Evolutionary conservation across 2,329 filamentous ascomycete species (phyloP), one percentile per base, ranked within the genome.

Genomic region (Fusarium austroafricanum): DNA sequence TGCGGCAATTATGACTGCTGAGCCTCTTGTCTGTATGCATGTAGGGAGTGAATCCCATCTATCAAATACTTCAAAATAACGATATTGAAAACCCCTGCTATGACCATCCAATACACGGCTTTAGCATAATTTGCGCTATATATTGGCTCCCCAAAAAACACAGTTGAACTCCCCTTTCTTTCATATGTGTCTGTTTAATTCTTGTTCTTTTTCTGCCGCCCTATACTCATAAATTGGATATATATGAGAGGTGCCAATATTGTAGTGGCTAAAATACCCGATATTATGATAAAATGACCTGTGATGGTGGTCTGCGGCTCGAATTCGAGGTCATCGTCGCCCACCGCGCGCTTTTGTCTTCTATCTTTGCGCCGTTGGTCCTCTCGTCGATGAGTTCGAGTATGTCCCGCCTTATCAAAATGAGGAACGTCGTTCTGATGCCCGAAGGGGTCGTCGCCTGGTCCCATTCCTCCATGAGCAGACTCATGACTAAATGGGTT

Each of bases 361-460:
- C 82, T 63, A 44, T 71, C 64, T 71, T 72, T 76, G 20, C 80
- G 78, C 8, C 83, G 78, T 42, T 80, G 78, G 68, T 92, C 87
- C 71, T 91, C 84, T 33, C 85, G 82, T 49, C 86, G 83, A 67
- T 97, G 93, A 61, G 93, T 96, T 65, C 88, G 84, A 72, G 89
- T 88, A 79, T 97, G 94, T 11, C 86, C 84, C 40, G 81, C 83
- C 39, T 87, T 86, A 80, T 98, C 90, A 71, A 97, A 99, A 80
- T 97, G 92, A 69, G 89, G 87, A 31, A 93, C 83, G 33, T 89
- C 83, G 55, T 87, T 82, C 31, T 82, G 78, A 51, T 78, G 74
- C 2, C 76, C 73, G 67, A 80, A 85, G 8, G 83, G 82, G 39
- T 83, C 79, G 57, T 86, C 84, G 1, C 88, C 89, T 3, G 84